A percentile compares a stretch with the other conserved stretches of the same genome.
Evolutionary conservation across 73 alveolate species (phyloP).

Genomic region (Blepharisma japonicum): DNA sequence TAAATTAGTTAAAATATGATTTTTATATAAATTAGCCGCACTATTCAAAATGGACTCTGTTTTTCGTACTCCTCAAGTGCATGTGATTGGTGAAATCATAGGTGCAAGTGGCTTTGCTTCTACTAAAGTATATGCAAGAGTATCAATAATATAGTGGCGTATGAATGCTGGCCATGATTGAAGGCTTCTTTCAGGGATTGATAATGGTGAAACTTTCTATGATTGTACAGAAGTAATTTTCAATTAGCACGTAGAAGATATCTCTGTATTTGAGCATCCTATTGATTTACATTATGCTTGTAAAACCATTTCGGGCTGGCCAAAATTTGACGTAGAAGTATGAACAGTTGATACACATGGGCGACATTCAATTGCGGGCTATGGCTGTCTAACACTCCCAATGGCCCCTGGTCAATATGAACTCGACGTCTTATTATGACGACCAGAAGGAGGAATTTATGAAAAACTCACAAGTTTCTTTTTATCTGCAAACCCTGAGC

Average conservation of each 20-base stretch:
- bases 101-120: slow-evolving; percentile 30
- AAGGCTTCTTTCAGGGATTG: slow-evolving; percentile 6
- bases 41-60: slow-evolving; percentile 26
- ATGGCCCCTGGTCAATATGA: slow-evolving; percentile 12
- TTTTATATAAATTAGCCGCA: too few relatives aligned
- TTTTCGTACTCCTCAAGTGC: slow-evolving; percentile 31
- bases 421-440: neutral
- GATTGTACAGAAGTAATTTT: neutral
- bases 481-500: slow-evolving; percentile 15
- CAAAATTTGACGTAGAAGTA: slow-evolving; percentile 24
- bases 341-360: slow-evolving; percentile 24
- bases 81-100: neutral
- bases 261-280: slow-evolving; percentile 19
- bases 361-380: slow-evolving; percentile 12
- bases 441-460: neutral
- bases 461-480: neutral
- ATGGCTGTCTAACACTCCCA: slow-evolving; percentile 8
- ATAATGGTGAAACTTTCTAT: slow-evolving; percentile 16
- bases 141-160: neutral
- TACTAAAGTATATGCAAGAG: neutral
- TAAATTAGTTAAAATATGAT: too few relatives aligned
- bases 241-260: neutral
- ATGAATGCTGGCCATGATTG: neutral
- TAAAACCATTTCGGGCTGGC: slow-evolving; percentile 24
- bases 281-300: slow-evolving; percentile 26